Conservation (phyloP, 345 rosid species). For the Mercurialis annua region DNA sequence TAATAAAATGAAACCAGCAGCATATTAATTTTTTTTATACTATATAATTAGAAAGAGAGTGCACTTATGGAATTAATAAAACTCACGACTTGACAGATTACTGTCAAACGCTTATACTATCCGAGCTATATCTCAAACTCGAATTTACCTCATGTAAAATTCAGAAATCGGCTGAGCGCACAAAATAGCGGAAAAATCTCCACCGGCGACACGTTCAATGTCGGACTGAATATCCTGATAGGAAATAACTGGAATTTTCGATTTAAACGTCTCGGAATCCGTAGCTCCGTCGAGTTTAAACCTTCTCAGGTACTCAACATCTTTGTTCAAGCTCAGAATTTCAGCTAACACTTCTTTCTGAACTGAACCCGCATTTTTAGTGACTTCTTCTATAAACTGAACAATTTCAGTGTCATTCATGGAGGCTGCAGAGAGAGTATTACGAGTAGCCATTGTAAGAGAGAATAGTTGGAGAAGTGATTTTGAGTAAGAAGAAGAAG, state of each 20-base stretch:
- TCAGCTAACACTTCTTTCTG: constrained; percentile 50
- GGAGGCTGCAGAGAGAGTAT: constrained; percentile 36
- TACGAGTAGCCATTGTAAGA: too few species aligned
- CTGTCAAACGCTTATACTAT: too few species aligned
- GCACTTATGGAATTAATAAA: too few species aligned
- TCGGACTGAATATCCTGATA: constrained; percentile 69
- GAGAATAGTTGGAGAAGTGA: constrained; percentile 42
- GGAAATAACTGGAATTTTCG: constrained; percentile 52
- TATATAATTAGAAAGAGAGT: too few species aligned
- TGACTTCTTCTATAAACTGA: constrained; percentile 62
- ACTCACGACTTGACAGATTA: too few species aligned
- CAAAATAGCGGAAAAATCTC: constrained; percentile 66
- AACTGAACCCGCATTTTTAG: constrained; percentile 42
- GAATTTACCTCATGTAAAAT: constrained; percentile 71
- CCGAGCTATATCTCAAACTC: too few species aligned
- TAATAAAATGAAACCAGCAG: too few species aligned
- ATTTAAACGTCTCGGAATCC: constrained; percentile 54
- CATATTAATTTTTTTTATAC: too few species aligned
- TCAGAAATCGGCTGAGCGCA: constrained; percentile 68
- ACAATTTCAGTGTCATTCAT: constrained; percentile 61
- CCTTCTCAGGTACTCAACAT: constrained; percentile 56
- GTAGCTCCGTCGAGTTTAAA: constrained; percentile 50
- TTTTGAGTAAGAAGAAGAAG: too few species aligned
- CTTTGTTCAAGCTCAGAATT: constrained; percentile 49
- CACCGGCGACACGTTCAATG: constrained; percentile 69